These are phyloP conservation scores for Peltaster fructicola DNA, from an alignment of 2,329 filamentous ascomycete genomes.

Conservation along the genomic window DNA sequence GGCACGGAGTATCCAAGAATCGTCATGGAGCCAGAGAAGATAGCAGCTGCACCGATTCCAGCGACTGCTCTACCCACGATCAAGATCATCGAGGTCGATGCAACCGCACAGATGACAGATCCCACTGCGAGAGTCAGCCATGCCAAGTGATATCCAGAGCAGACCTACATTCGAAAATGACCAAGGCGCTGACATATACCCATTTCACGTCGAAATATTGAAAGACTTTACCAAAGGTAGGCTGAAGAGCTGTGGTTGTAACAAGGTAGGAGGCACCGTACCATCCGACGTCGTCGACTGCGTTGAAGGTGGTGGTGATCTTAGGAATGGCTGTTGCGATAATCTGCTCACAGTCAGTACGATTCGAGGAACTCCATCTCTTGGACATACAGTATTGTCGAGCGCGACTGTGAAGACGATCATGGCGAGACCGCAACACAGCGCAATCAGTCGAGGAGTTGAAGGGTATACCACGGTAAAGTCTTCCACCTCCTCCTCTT, in stretches of 20 bases:
- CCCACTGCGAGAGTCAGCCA: neutral
- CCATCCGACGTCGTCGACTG: slow-evolving; percentile 22
- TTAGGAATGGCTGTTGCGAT: slow-evolving; percentile 19
- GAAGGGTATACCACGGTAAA: too few relatives aligned
- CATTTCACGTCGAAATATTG: slow-evolving; percentile 25
- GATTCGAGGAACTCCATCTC: too few relatives aligned
- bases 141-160: neutral
- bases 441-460: too few relatives aligned
- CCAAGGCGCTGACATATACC: slow-evolving; percentile 18
- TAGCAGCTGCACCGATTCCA: slow-evolving; percentile 23
- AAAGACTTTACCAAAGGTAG: slow-evolving; percentile 28
- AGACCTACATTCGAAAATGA: slow-evolving; percentile 28
- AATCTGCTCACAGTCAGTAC: too few relatives aligned
- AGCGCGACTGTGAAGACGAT: slow-evolving; percentile 11
- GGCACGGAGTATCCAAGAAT: slow-evolving; percentile 28
- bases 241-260: slow-evolving; percentile 26
- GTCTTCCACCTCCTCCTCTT: too few relatives aligned
- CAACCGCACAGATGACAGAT: slow-evolving; percentile 32
- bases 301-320: slow-evolving; percentile 29
- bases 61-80: slow-evolving; percentile 25
- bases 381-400: slow-evolving; percentile 25
- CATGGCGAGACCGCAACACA: slow-evolving; percentile 7
- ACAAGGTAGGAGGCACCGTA: slow-evolving; percentile 25
- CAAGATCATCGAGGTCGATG: slow-evolving; percentile 18
- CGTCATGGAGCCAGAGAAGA: slow-evolving; percentile 16